A percentile compares a stretch with the other conserved stretches of the same genome.
These are phyloP conservation scores for Terana coerulea DNA, from an alignment of 768 basidiomycete genomes.

Conservation along the genomic window DNA sequence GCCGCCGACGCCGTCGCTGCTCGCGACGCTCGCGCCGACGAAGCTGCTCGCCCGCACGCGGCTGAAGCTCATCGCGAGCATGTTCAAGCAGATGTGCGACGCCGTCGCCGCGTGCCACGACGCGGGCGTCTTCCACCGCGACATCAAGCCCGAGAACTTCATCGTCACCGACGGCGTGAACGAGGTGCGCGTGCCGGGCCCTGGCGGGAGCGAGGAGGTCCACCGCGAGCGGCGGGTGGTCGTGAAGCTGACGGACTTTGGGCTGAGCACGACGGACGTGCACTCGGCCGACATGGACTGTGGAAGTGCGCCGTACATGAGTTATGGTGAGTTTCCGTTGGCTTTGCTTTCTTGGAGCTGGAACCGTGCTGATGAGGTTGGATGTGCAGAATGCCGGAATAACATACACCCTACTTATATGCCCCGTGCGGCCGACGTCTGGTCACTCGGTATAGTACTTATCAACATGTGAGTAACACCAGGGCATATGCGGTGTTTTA, in stretches of 20 bases:
- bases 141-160: slow-evolving; percentile 99
- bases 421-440: slow-evolving; percentile 95
- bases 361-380: background rate
- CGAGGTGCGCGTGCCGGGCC: slow-evolving; percentile 36
- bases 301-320: slow-evolving; percentile 98
- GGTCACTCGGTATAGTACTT: slow-evolving; percentile 97
- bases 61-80: slow-evolving; percentile 89
- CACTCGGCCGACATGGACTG: slow-evolving; percentile 97
- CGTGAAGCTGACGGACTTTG: slow-evolving; percentile 97
- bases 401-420: slow-evolving; percentile 93
- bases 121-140: slow-evolving; percentile 87
- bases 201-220: slow-evolving; percentile 26
- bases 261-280: slow-evolving; percentile 84
- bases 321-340: slow-evolving; percentile 63
- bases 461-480: slow-evolving; percentile 81
- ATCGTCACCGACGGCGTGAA: slow-evolving; percentile 84
- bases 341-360: background rate
- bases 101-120: slow-evolving; percentile 94
- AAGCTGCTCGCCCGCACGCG: slow-evolving; percentile 85
- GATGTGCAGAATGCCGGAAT: slow-evolving; percentile 89
- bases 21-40: slow-evolving; percentile 74
- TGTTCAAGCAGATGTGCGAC: slow-evolving; percentile 99
- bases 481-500: background rate
- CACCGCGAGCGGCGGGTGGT: slow-evolving; percentile 80
- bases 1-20: slow-evolving; percentile 90